Conservation (phyloP, 2,329 filamentous ascomycete species). For the Chaetomiaceae sp. region DNA sequence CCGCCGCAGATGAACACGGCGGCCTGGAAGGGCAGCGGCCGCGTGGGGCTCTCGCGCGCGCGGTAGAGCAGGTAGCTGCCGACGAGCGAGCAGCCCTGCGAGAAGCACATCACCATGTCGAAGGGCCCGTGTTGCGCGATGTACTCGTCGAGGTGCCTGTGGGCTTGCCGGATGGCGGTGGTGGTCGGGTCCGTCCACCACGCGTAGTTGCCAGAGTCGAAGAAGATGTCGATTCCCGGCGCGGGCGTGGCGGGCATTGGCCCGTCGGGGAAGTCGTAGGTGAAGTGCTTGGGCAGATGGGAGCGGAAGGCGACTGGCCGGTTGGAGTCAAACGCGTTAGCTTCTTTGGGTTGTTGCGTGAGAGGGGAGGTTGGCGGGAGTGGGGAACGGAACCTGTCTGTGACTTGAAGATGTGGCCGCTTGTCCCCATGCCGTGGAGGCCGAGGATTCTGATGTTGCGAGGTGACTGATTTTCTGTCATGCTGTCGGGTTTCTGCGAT, state of each 20-base stretch:
- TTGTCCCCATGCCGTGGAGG: conserved; percentile 38
- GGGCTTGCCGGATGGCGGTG: conserved; percentile 33
- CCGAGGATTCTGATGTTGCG: conserved; percentile 33
- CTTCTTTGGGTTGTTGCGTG: not conserved
- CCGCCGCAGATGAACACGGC: conserved; percentile 40
- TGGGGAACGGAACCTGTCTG: conserved; percentile 33
- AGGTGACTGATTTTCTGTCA: not conserved
- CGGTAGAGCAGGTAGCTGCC: conserved; percentile 39
- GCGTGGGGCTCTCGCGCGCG: conserved; percentile 31
- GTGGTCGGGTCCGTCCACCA: conserved; percentile 32
- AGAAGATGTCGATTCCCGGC: conserved; percentile 34
- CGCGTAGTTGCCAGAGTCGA: conserved; percentile 28
- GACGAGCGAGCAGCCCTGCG: conserved; percentile 37
- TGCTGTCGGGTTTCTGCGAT: not conserved
- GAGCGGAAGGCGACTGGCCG: conserved; percentile 34
- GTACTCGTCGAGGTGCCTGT: conserved; percentile 35
- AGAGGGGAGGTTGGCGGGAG: not conserved
- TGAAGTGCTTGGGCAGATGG: conserved; percentile 31
- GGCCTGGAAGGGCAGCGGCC: conserved; percentile 35
- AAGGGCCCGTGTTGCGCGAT: conserved; percentile 33
- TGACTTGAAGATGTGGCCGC: conserved; percentile 34
- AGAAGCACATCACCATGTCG: conserved; percentile 37
- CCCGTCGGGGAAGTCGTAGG: conserved; percentile 35
- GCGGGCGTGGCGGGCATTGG: conserved; percentile 32
- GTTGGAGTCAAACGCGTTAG: not conserved